A percentile compares a stretch with the other conserved stretches of the same genome.
Evolutionary conservation across 352 stramenopile genomes (phyloP).

Genomic region (Phytophthora capsici): DNA sequence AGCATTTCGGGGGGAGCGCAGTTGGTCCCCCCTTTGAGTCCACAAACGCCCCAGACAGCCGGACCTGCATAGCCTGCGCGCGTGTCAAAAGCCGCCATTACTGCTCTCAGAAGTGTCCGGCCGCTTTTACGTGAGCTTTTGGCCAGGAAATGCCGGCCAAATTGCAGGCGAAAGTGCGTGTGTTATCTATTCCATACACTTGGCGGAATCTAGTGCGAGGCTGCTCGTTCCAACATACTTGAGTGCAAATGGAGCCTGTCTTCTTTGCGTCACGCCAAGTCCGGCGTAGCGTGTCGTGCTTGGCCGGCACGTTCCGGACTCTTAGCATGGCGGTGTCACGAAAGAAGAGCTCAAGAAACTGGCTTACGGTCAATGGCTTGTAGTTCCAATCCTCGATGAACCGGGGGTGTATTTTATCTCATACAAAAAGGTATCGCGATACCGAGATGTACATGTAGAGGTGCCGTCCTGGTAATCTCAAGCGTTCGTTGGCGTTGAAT

Average conservation of each 20-base stretch:
- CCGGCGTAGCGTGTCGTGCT: constrained; percentile 18
- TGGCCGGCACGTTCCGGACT: neutral
- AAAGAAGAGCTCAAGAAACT: constrained; percentile 14
- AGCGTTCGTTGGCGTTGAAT: constrained; percentile 26
- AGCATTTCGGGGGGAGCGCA: constrained; percentile 23
- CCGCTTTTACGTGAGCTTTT: constrained; percentile 37
- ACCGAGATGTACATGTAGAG: constrained; percentile 41
- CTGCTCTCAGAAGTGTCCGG: constrained; percentile 17
- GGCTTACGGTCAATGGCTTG: constrained; percentile 2
- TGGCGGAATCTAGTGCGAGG: constrained; percentile 2
- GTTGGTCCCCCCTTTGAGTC: constrained; percentile 24
- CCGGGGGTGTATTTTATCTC: neutral
- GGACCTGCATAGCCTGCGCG: constrained; percentile 24
- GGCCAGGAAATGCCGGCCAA: constrained; percentile 18
- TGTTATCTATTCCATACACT: neutral
- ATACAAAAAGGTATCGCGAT: constrained; percentile 12
- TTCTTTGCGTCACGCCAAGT: constrained; percentile 25
- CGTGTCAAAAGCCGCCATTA: constrained; percentile 44
- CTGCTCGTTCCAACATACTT: constrained; percentile 21
- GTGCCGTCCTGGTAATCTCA: constrained; percentile 34
- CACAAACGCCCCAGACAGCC: constrained; percentile 25
- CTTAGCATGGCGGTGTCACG: constrained; percentile 26
- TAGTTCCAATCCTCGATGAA: constrained; percentile 20
- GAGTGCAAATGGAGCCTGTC: constrained; percentile 18
- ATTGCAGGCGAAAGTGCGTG: constrained; percentile 4